Base-by-base conservation (phyloP, 805 yeast species). In the Isabelozyma gotoi region DNA sequence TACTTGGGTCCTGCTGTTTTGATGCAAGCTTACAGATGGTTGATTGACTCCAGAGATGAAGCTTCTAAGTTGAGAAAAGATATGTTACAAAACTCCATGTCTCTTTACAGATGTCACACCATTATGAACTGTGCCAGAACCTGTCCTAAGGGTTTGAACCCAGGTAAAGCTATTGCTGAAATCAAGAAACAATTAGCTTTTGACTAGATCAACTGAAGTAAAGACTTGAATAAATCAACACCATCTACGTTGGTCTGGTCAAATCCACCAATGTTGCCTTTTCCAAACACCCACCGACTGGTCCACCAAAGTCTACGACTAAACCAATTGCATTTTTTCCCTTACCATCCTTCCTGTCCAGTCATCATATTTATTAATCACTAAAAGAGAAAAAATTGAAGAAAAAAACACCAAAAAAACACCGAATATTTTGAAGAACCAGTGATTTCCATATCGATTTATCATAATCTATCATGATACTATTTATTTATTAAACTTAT, bases 11-110 rank as follows among this genome's bases (percentile, higher is more conserved):
- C 99, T 19, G 99, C 99, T 21, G 98, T 94, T 43, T 80, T 94
- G 68, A 88, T 94, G 97, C 99, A 94, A 78, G 97, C 98, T 43
- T 94, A 84, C 80, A 85, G 99, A 77, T 94, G 99, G 99, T 83
- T 94, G 78, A 82, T 90, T 49, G 99, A 94, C 71, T 85, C 96
- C 35, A 85, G 99, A 77, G 99, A 94, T 73, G 85, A 89, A 69
- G 97, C 97, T 43, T 77, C 88, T 36, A 74, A 69, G 49, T 59
- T 76, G 55, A 89, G 99, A 79, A 87, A 82, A 65, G 87, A 82
- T 61, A 84, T 86, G 88, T 79, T 94, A 62, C 92, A 94, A 72
- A 94, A 94, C 81, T 83, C 96, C 45, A 94, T 94, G 98, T 85
- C 96, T 44, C 74, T 94, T 60, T 94, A 94, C 82, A 85, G 99